Base-by-base conservation (phyloP, 129 eudicot genomes). In the Centaurea solstitialis region DNA sequence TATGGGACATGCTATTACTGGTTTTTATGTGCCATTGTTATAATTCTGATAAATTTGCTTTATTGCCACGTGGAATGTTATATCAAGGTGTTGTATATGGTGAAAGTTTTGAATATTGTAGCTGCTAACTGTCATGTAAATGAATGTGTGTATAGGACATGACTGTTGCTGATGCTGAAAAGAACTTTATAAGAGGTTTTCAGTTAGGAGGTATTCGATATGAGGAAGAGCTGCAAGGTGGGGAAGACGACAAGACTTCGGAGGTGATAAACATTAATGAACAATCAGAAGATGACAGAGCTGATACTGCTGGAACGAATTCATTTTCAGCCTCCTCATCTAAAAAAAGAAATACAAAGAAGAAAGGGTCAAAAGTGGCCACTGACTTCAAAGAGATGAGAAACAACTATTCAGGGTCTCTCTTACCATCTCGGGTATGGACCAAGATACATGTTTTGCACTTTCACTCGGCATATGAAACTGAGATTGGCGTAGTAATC, bases 401-500 rank as follows among this genome's bases (percentile, higher is more conserved):
- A 75, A 59, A 82, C 43, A 35, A 22, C 62, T 82, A 70, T 39
- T 70, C 91, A n/a, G 91, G 97, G 71, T 81, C 94, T 74, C 91
- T 92, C 35, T 86, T 92, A 69, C 99, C 97, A 75, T 87, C 97
- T 28, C 89, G 90, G 94, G 99, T 94, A 79, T 38, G 45, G 5
- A 76, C 22, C 30, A 23, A 40, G 26, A 70, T 26, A n/a, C 23
- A 43, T 23, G 7, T 72, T n/a, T 66, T 39, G 62, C 65, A 9
- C 28, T 73, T 73, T 62, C 24, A 62, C 12, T 20, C 4, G 68
- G 5, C 12, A 62, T 61, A 61, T 53, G 57, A 33, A 28, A 53
- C 9, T 23, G 38, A 22, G 10, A 69, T 72, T 45, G n/a, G 12
- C 57, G n/a, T 70, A 10, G 10, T 53, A 61, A 20, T 33, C 81